phyloP scores from a whole-genome alignment of 306 rosid genomes.

The Citrullus mucosospermus region DNA sequence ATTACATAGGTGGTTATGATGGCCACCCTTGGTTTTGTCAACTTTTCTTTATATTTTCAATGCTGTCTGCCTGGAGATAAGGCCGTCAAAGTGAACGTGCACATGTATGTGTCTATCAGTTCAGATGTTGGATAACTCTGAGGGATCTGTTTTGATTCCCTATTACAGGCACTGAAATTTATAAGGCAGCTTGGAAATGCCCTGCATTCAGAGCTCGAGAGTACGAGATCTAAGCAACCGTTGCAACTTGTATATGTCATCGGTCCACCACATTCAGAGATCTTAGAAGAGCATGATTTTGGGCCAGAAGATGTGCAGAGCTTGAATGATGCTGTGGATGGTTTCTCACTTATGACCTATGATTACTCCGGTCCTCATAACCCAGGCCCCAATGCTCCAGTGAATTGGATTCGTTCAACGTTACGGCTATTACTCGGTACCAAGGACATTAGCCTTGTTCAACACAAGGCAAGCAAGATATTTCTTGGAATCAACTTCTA shows the following conservation, averaged over 20 bases:
- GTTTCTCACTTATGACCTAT: slow-evolving; percentile 84
- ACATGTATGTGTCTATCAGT: neutral
- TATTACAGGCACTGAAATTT: slow-evolving; percentile 67
- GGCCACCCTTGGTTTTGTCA: neutral
- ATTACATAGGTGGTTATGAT: neutral
- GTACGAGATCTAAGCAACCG: slow-evolving; percentile 22
- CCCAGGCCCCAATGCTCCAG: slow-evolving; percentile 97
- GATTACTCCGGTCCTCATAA: slow-evolving; percentile 78
- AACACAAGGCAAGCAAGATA: slow-evolving; percentile 39
- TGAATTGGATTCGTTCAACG: slow-evolving; percentile 69
- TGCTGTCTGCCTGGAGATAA: neutral
- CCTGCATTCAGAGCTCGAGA: slow-evolving; percentile 52
- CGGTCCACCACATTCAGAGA: slow-evolving; percentile 85
- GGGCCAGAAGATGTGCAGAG: slow-evolving; percentile 71
- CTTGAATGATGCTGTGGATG: slow-evolving; percentile 64
- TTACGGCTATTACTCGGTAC: slow-evolving; percentile 45
- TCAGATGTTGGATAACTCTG: neutral
- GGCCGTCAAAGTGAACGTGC: neutral
- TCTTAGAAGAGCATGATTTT: slow-evolving; percentile 61
- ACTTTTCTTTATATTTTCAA: neutral
- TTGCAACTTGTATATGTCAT: slow-evolving; percentile 74
- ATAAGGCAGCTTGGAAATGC: slow-evolving; percentile 75
- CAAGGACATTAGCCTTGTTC: slow-evolving; percentile 23
- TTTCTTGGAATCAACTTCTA: slow-evolving; percentile 88
- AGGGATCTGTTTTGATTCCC: slow-evolving; percentile 19